phyloP scores from a whole-genome alignment of 2,329 filamentous ascomycete species.

The Periconia macrospinosa region DNA sequence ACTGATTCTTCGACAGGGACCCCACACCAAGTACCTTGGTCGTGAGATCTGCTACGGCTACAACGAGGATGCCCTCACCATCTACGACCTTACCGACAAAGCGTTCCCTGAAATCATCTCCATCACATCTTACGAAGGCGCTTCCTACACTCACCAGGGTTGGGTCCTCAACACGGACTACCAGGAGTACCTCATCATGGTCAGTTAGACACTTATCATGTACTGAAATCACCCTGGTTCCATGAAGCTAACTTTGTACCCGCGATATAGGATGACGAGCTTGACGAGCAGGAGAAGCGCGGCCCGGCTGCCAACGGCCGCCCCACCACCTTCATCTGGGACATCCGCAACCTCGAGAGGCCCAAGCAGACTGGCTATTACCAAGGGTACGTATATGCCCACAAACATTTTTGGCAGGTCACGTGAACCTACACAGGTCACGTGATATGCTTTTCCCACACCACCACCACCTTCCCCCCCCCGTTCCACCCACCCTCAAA shows the following conservation, averaged over 20 bases:
- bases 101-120: conserved; percentile 60
- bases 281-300: conserved; percentile 31
- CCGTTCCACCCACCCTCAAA: background rate
- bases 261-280: conserved; percentile 40
- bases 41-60: conserved; percentile 60
- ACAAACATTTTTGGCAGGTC: too few species aligned
- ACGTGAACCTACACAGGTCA: too few species aligned
- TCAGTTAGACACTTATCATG: too few species aligned
- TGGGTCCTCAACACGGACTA: conserved; percentile 51
- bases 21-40: conserved; percentile 51
- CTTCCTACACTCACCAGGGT: conserved; percentile 61
- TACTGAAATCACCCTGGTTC: too few species aligned
- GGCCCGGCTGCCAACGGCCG: conserved; percentile 34
- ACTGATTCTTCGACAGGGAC: conserved; percentile 34
- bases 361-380: conserved; percentile 47
- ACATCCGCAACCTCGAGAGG: conserved; percentile 35
- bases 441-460: background rate
- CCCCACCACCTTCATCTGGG: conserved; percentile 39
- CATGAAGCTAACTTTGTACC: too few species aligned
- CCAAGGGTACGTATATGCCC: conserved; percentile 23
- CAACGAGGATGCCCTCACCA: conserved; percentile 56
- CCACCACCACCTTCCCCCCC: background rate
- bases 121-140: conserved; percentile 56
- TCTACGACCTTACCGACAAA: conserved; percentile 57
- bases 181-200: conserved; percentile 37